These are phyloP conservation scores for Podospora tetraspora DNA, from an alignment of 495 filamentous ascomycete species.

Conservation along the genomic window DNA sequence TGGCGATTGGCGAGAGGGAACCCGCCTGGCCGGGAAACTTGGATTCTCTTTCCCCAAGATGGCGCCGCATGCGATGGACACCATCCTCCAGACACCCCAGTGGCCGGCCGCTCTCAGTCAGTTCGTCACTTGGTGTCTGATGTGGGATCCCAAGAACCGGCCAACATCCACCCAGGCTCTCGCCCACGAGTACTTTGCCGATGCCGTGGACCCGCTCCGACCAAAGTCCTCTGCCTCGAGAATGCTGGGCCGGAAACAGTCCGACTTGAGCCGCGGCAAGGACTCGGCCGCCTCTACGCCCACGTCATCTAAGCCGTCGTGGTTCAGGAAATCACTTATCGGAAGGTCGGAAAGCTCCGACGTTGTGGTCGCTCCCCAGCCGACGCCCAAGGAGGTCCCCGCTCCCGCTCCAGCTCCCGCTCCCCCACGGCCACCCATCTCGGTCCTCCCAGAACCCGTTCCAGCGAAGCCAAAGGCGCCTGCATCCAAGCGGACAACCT, in stretches of 20 bases:
- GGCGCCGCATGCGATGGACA: conserved; percentile 96
- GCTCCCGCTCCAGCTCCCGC: conserved; percentile 6
- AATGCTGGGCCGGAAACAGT: conserved; percentile 80
- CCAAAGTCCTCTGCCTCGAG: conserved; percentile 87
- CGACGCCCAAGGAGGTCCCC: conserved; percentile 9
- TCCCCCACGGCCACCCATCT: conserved; percentile 49
- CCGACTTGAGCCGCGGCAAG: conserved; percentile 62
- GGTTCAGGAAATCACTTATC: conserved; percentile 93
- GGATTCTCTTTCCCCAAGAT: conserved; percentile 99
- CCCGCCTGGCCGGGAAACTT: conserved; percentile 84
- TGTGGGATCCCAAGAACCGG: conserved; percentile 96
- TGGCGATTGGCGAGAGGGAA: conserved; percentile 96
- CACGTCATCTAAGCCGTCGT: conserved; percentile 78
- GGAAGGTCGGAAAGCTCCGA: conserved; percentile 50
- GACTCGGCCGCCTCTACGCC: conserved; percentile 60
- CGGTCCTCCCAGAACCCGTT: conserved; percentile 47
- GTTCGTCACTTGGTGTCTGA: conserved; percentile 97
- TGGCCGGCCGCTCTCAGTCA: conserved; percentile 85
- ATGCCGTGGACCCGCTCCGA: conserved; percentile 86
- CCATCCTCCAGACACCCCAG: conserved; percentile 79
- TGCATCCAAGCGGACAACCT: conserved; percentile 73
- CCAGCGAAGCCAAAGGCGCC: conserved; percentile 55
- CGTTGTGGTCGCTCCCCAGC: conserved; percentile 23
- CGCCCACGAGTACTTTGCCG: conserved; percentile 91
- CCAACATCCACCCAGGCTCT: conserved; percentile 94